Evolutionary conservation across 345 rosid genomes (phyloP).

Genomic region (Eucalyptus pauciflora): DNA sequence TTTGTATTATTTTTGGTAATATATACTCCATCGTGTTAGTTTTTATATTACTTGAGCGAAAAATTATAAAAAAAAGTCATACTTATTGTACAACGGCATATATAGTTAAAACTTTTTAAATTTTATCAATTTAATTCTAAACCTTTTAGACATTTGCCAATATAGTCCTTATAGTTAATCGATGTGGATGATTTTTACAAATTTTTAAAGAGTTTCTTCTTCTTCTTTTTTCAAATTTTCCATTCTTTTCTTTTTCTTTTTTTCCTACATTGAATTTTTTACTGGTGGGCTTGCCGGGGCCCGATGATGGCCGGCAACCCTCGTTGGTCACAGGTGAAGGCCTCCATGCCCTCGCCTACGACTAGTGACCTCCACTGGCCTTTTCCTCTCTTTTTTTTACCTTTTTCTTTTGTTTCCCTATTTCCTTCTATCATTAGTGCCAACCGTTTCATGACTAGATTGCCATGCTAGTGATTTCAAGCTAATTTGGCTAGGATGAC

Average conservation of each 20-base stretch:
- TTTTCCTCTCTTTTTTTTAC: too few relatives aligned
- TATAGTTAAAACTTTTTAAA: too few relatives aligned
- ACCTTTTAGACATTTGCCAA: too few relatives aligned
- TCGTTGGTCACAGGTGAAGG: neutral
- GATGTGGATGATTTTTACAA: too few relatives aligned
- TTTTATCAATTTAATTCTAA: too few relatives aligned
- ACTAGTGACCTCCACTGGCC: neutral
- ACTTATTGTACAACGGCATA: too few relatives aligned
- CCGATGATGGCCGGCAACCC: neutral
- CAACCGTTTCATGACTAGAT: neutral
- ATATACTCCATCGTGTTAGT: neutral
- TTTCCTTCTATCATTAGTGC: neutral
- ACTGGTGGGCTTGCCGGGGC: rapidly evolving
- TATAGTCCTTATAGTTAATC: too few relatives aligned
- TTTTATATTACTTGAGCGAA: too few relatives aligned
- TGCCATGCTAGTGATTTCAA: neutral
- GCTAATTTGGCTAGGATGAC: neutral
- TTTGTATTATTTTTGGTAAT: neutral
- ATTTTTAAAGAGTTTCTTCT: too few relatives aligned
- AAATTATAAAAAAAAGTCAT: neutral
- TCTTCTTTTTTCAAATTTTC: too few relatives aligned
- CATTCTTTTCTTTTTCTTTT: neutral
- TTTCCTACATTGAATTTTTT: neutral
- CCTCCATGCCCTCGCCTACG: neutral
- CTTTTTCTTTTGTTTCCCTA: too few relatives aligned